Conservation (phyloP, 2,329 filamentous ascomycete genomes). For the Ceratocystis papillata region DNA sequence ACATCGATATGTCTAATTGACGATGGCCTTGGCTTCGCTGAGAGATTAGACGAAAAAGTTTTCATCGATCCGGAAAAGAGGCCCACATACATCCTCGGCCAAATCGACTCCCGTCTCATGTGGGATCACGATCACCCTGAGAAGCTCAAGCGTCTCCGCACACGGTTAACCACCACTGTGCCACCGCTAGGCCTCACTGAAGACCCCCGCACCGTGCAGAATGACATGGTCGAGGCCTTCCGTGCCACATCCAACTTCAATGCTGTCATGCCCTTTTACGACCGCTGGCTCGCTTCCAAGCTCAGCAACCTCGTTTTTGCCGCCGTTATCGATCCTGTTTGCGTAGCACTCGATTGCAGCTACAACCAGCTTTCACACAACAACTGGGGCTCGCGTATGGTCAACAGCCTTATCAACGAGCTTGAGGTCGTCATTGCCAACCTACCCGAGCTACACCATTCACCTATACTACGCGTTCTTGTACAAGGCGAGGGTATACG, state of each 20-base stretch:
- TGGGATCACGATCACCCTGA: slow-evolving; percentile 32
- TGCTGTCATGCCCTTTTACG: slow-evolving; percentile 31
- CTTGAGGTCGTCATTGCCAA: slow-evolving; percentile 58
- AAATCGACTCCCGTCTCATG: slow-evolving; percentile 41
- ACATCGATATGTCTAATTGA: slow-evolving; percentile 68
- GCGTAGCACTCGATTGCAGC: slow-evolving; percentile 62
- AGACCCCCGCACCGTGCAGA: slow-evolving; percentile 18
- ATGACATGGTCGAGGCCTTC: slow-evolving; percentile 21
- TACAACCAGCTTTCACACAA: slow-evolving; percentile 64
- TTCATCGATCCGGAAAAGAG: slow-evolving; percentile 56
- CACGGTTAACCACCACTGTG: slow-evolving; percentile 20
- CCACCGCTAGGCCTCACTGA: slow-evolving; percentile 17
- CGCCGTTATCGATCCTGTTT: slow-evolving; percentile 69
- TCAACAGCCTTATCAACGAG: slow-evolving; percentile 63
- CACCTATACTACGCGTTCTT: slow-evolving; percentile 45
- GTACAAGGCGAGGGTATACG: slow-evolving; percentile 52
- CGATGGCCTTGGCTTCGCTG: slow-evolving; percentile 74
- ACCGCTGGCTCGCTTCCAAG: slow-evolving; percentile 58
- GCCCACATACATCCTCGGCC: slow-evolving; percentile 67
- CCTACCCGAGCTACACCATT: slow-evolving; percentile 61
- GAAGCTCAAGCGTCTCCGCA: slow-evolving; percentile 30
- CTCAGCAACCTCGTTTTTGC: slow-evolving; percentile 68
- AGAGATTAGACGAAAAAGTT: slow-evolving; percentile 58
- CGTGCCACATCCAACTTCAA: slow-evolving; percentile 22
- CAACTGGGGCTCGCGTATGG: slow-evolving; percentile 51